phyloP scores from a whole-genome alignment of 1,284 basidiomycete genomes.

The Albatrellus sp. region DNA sequence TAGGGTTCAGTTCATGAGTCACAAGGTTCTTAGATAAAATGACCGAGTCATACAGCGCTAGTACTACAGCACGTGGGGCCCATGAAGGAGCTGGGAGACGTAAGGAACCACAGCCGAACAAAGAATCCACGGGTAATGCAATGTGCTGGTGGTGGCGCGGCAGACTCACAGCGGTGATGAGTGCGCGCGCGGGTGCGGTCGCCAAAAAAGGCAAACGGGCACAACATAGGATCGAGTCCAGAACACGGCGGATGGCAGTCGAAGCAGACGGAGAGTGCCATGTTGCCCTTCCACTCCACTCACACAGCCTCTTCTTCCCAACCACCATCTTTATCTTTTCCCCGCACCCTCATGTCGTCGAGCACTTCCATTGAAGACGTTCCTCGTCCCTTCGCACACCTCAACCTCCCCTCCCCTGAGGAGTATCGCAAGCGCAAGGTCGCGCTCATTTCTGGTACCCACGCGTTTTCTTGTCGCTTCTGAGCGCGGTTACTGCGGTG shows the following conservation, averaged over 20 bases:
- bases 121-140: no score
- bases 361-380: background rate
- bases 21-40: no score
- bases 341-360: conserved; percentile 1
- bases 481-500: conserved; percentile 2
- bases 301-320: background rate
- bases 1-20: no score
- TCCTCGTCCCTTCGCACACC: conserved; percentile 29
- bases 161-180: no score
- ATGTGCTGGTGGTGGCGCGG: no score
- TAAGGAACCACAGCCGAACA: background rate
- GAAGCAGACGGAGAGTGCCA: background rate
- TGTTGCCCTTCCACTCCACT: background rate
- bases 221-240: no score
- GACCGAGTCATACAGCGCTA: no score
- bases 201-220: no score
- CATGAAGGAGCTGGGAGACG: background rate
- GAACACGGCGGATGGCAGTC: no score
- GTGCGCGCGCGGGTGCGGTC: no score
- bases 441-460: conserved; percentile 73
- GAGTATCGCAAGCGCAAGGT: conserved; percentile 81
- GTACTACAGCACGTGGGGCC: no score
- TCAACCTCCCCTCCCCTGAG: conserved; percentile 55
- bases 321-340: background rate
- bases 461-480: conserved; percentile 3